Percentiles rank a stretch among this genome's conserved stretches.
phyloP scores from a whole-genome alignment of 768 basidiomycete species.

The Amanita pallidorosea region DNA sequence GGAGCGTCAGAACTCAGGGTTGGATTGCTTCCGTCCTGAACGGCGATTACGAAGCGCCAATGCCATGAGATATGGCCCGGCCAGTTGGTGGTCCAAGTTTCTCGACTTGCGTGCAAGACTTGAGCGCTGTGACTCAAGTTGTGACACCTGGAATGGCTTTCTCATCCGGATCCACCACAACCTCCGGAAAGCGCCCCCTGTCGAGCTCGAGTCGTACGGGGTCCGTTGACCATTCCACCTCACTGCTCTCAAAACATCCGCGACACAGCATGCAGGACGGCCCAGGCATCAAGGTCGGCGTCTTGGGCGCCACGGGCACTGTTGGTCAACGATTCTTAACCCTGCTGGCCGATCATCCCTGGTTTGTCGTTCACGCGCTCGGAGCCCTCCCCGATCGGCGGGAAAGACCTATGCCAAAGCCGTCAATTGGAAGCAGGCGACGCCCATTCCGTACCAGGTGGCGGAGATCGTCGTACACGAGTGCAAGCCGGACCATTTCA shows the following conservation, averaged over 20 bases:
- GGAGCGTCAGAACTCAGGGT: background rate
- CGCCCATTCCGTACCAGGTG: constrained; percentile 59
- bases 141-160: background rate
- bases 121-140: too few species aligned
- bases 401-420: constrained; percentile 70
- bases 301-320: constrained; percentile 86
- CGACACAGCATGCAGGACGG: constrained; percentile 24
- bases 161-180: constrained; percentile 1
- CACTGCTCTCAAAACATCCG: constrained; percentile 21
- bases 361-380: constrained; percentile 77
- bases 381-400: constrained; percentile 82
- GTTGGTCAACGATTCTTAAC: constrained; percentile 94
- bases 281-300: constrained; percentile 41
- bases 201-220: constrained; percentile 15
- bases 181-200: constrained; percentile 6
- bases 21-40: background rate
- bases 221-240: constrained; percentile 10
- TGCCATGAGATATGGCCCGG: too few species aligned
- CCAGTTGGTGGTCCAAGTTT: too few species aligned
- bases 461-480: constrained; percentile 56
- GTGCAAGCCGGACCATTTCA: constrained; percentile 70
- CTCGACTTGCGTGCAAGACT: too few species aligned
- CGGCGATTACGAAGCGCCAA: background rate
- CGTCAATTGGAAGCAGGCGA: constrained; percentile 81
- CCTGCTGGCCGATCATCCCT: constrained; percentile 80